Conservation (phyloP, 169 alveolate species). For the Amoebophrya sp. region DNA sequence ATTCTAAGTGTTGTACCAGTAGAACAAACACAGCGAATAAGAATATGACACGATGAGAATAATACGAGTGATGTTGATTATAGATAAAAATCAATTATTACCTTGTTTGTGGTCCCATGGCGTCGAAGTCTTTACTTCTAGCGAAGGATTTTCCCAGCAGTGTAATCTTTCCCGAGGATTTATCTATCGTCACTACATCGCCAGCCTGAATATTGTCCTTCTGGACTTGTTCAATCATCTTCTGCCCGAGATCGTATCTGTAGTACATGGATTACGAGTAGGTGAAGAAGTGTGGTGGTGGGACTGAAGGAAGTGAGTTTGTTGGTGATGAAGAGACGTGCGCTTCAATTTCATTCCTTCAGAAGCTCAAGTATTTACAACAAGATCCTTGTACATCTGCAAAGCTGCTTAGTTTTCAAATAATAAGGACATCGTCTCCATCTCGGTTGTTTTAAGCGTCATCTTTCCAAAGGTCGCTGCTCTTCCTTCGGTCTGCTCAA, state of each 20-base stretch:
- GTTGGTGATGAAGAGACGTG: neutral
- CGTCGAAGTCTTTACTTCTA: slow-evolving; percentile 93
- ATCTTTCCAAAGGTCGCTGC: slow-evolving; percentile 49
- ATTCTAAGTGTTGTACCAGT: no score
- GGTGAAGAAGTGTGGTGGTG: neutral
- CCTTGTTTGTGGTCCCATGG: slow-evolving; percentile 89
- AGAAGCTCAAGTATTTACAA: neutral
- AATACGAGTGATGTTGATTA: no score
- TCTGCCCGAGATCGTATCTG: slow-evolving; percentile 34
- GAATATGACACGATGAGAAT: no score
- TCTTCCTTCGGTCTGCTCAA: slow-evolving; percentile 74
- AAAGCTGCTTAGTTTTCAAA: neutral
- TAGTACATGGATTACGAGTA: neutral
- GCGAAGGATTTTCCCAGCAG: slow-evolving; percentile 95
- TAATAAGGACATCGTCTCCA: slow-evolving; percentile 92
- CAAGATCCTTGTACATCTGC: neutral
- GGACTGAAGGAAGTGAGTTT: no score
- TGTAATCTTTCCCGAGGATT: slow-evolving; percentile 90
- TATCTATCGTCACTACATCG: slow-evolving; percentile 90
- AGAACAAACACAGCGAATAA: no score
- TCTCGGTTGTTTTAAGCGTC: slow-evolving; percentile 94
- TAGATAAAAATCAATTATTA: neutral
- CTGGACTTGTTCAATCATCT: slow-evolving; percentile 51
- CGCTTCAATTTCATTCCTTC: neutral
- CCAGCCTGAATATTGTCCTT: slow-evolving; percentile 74